Evolutionary conservation across 169 alveolate genomes (phyloP).

Genomic region (Eimeria sp.): DNA sequence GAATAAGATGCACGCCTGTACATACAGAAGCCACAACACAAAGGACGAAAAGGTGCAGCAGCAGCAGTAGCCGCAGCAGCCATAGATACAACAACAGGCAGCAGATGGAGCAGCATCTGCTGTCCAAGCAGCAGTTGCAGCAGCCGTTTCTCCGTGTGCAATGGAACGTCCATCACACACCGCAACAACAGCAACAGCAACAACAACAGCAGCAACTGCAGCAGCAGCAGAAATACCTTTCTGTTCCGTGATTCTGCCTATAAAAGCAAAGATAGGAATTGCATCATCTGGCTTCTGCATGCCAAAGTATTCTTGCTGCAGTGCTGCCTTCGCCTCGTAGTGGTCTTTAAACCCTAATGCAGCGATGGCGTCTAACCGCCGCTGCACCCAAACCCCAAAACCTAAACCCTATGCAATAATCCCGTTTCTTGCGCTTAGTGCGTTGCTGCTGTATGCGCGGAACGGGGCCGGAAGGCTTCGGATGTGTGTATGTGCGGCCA

Average conservation of each 20-base stretch:
- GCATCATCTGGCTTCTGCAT: conserved; percentile 88
- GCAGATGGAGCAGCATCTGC: background rate
- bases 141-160: no score
- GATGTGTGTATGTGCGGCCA: background rate
- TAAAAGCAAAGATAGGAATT: conserved; percentile 93
- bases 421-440: background rate
- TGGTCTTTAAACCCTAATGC: conserved; percentile 89
- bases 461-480: no score
- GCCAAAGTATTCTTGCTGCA: conserved; percentile 92
- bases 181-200: no score
- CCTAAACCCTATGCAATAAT: no score
- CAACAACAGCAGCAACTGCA: background rate
- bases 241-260: conserved; percentile 94
- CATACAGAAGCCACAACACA: background rate
- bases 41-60: background rate
- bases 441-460: background rate
- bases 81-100: background rate
- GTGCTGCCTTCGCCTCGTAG: conserved; percentile 90
- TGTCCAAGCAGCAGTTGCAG: background rate
- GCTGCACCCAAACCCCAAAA: no score
- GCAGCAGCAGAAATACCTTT: conserved; percentile 86
- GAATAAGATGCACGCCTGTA: conserved; percentile 92
- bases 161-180: no score
- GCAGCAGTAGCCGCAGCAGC: no score
- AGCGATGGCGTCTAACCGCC: no score